phyloP scores from a whole-genome alignment of 805 yeast genomes.

The Naumovozyma castellii region DNA sequence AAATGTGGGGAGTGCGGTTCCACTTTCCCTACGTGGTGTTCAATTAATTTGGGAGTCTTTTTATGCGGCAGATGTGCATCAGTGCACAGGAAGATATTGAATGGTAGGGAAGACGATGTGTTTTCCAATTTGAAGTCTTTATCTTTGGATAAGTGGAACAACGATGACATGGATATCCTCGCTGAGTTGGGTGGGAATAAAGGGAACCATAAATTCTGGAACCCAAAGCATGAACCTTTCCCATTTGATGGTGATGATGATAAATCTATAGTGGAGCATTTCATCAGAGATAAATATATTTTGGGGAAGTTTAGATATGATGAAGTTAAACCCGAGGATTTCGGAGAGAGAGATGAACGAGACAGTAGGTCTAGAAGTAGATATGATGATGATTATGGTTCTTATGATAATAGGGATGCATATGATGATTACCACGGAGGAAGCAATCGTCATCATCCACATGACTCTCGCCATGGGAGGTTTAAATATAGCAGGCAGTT shows the following conservation, averaged over 20 bases:
- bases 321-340: slow-evolving; percentile 25
- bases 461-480: slow-evolving; percentile 1
- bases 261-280: slow-evolving; percentile 43
- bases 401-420: neutral
- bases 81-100: slow-evolving; percentile 53
- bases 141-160: slow-evolving; percentile 62
- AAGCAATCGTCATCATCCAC: neutral
- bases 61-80: slow-evolving; percentile 82
- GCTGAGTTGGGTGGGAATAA: slow-evolving; percentile 48
- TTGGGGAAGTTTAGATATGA: slow-evolving; percentile 43
- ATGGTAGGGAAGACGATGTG: slow-evolving; percentile 34
- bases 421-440: slow-evolving; percentile 5
- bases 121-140: slow-evolving; percentile 61
- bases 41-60: slow-evolving; percentile 48
- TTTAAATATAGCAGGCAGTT: slow-evolving; percentile 40
- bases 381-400: slow-evolving; percentile 1
- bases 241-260: slow-evolving; percentile 72
- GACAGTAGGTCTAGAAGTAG: slow-evolving; percentile 3
- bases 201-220: slow-evolving; percentile 54
- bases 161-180: slow-evolving; percentile 41
- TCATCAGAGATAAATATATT: slow-evolving; percentile 58
- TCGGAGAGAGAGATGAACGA: slow-evolving; percentile 3
- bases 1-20: slow-evolving; percentile 74
- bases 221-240: slow-evolving; percentile 55
- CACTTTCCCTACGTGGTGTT: slow-evolving; percentile 45